These are phyloP conservation scores for Phalaenopsis aphrodite DNA, from an alignment of 106 monocot genomes.

Conservation along the genomic window DNA sequence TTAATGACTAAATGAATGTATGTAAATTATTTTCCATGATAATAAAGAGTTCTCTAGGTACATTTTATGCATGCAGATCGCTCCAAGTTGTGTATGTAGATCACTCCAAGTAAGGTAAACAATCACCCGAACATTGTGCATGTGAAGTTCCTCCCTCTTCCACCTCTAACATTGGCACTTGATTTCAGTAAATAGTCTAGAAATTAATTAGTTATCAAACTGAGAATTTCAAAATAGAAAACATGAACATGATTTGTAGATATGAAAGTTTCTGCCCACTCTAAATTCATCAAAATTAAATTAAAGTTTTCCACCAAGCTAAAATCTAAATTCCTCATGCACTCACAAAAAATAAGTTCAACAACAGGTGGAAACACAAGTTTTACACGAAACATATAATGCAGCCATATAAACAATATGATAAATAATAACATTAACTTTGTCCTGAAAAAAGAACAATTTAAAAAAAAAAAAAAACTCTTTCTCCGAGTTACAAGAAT, in stretches of 20 bases:
- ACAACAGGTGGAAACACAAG: background rate
- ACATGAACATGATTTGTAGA: background rate
- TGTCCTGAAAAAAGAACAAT: background rate
- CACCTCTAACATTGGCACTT: background rate
- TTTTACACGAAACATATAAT: background rate
- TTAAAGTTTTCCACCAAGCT: background rate
- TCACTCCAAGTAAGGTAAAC: background rate
- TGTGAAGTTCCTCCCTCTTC: background rate
- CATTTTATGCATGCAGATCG: background rate
- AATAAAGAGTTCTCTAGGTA: too few species aligned
- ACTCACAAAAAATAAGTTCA: background rate
- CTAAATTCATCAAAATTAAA: background rate
- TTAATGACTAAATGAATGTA: background rate
- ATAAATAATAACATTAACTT: background rate
- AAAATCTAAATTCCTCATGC: background rate
- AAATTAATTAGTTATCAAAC: background rate
- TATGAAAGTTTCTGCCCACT: background rate
- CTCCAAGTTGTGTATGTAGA: background rate
- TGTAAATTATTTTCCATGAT: background rate
- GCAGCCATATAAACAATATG: background rate
- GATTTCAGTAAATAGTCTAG: background rate
- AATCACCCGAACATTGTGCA: background rate
- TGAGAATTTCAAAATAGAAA: background rate
- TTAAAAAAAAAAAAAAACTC: background rate
- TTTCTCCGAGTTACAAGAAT: background rate